These are phyloP conservation scores for Dioszegia aurantiaca DNA, from an alignment of 768 basidiomycete species.

Conservation along the genomic window DNA sequence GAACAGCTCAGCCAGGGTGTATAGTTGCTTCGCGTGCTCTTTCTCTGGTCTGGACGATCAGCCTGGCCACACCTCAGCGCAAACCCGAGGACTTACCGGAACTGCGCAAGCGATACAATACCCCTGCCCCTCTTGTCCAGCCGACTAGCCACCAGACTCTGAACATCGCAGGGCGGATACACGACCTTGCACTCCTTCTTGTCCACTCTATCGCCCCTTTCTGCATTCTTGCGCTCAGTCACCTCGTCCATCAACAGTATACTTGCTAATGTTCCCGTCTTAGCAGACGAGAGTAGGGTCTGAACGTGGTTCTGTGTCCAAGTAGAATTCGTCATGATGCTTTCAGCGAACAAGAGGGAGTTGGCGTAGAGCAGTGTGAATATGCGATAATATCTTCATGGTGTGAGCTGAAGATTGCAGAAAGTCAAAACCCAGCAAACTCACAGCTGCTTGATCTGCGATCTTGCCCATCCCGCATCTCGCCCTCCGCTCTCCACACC, in stretches of 20 bases:
- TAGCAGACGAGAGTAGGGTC: constrained; percentile 59
- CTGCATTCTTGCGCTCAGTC: constrained; percentile 24
- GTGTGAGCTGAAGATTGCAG: constrained; percentile 1
- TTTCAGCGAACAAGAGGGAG: constrained; percentile 64
- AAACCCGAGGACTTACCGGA: constrained; percentile 58
- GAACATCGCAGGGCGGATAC: constrained; percentile 89
- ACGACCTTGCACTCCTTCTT: constrained; percentile 57
- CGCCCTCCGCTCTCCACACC: constrained; percentile 68
- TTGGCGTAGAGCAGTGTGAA: constrained; percentile 79
- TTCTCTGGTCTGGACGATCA: constrained; percentile 69
- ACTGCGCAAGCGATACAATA: constrained; percentile 87
- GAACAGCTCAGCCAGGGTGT: constrained; percentile 65
- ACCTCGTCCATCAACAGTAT: constrained; percentile 39
- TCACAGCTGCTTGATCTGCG: constrained; percentile 65
- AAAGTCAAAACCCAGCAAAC: too few species aligned
- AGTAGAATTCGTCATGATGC: constrained; percentile 85
- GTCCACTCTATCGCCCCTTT: constrained; percentile 20
- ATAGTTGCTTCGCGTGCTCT: constrained; percentile 77
- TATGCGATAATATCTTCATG: constrained; percentile 74
- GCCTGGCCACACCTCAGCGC: background rate
- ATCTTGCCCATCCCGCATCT: constrained; percentile 61
- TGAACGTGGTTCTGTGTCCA: constrained; percentile 89
- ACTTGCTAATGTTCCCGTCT: constrained; percentile 22
- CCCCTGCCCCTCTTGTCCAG: constrained; percentile 58
- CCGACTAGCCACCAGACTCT: constrained; percentile 58